phyloP scores from a whole-genome alignment of 2,329 filamentous ascomycete species.

The Albifimbria verrucaria region DNA sequence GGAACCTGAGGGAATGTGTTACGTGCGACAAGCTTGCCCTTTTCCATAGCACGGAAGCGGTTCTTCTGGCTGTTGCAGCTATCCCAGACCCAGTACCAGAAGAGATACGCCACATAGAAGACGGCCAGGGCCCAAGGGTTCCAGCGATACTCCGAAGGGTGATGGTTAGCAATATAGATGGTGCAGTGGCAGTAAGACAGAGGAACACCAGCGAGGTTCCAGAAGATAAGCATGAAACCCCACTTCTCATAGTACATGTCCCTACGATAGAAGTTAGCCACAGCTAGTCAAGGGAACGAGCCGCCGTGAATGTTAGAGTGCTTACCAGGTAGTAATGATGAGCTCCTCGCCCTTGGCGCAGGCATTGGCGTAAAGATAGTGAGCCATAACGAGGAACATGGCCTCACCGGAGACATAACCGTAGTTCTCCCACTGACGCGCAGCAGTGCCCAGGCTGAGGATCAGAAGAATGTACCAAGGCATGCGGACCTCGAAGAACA shows the following conservation, averaged over 20 bases:
- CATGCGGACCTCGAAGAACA: constrained; percentile 92
- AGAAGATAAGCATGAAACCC: constrained; percentile 98
- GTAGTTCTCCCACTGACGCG: constrained; percentile 79
- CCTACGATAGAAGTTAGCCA: constrained; percentile 27
- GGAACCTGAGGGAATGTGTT: constrained; percentile 88
- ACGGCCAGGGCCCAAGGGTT: constrained; percentile 63
- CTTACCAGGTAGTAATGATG: constrained; percentile 75
- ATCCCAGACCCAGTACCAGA: constrained; percentile 90
- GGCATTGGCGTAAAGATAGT: constrained; percentile 89
- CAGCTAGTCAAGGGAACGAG: not conserved
- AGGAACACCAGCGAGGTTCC: constrained; percentile 90
- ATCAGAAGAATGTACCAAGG: constrained; percentile 91
- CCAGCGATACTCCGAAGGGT: constrained; percentile 74
- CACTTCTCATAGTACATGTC: constrained; percentile 98
- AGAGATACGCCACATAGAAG: constrained; percentile 70
- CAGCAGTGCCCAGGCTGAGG: constrained; percentile 70
- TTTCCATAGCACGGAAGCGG: constrained; percentile 78
- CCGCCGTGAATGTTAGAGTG: not conserved
- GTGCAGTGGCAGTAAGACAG: constrained; percentile 93
- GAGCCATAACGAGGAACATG: constrained; percentile 79
- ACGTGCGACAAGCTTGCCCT: constrained; percentile 66
- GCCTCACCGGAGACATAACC: constrained; percentile 87
- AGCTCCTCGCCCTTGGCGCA: constrained; percentile 90
- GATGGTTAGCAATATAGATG: constrained; percentile 81
- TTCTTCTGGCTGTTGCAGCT: constrained; percentile 94